Base-by-base conservation (phyloP, 257 asterid species). In the Solanum corneliomulleri region DNA sequence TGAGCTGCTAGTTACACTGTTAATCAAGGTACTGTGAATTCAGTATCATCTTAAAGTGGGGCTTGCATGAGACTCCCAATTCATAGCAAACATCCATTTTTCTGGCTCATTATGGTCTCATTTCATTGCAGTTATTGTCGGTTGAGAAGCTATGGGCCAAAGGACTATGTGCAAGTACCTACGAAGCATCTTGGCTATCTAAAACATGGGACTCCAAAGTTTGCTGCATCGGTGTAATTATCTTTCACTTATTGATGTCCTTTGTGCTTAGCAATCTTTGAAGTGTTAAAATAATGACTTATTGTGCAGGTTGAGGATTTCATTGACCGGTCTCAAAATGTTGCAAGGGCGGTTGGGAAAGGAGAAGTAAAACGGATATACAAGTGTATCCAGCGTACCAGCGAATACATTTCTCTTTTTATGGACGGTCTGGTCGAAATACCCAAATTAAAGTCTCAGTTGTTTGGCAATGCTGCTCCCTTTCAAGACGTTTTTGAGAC, bases 201-300 rank as follows among this genome's bases (percentile, higher is more conserved):
- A 95, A 91, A 92, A 92, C 98, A 78, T 94, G 97, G 97, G 92
- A 89, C 71, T 92, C 98, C 71, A 94, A 95, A 97, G 98, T 97
- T 89, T 94, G 93, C 86, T 76, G 87, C 85, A 90, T 95, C 66
- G 91, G 99, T 93, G 98, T 97, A 97, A 89, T 76, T 72, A 72
- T 49, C 18, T 4, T 49, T 31, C 39, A 58, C 64, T 39, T 58
- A 44, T 72, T 78, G 9, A 47, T 39, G 31, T 39, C 72, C 35
- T 77, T 58, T 81, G 70, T 85, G 33, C 83, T 78, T 87, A 13
- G 71, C 64, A 7, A 41, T 39, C 72, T 13, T 52, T 11, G 74
- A 60, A 39, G 81, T 39, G 47, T 5, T 89, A 80, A 86, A 78
- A 83, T 85, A 52, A 42, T 44, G 83, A 71, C 85, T 47, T n/a